Percentiles rank a stretch among this genome's conserved stretches.
Evolutionary conservation across 2,329 filamentous ascomycete genomes (phyloP).

Genomic region (Exophiala sideris): DNA sequence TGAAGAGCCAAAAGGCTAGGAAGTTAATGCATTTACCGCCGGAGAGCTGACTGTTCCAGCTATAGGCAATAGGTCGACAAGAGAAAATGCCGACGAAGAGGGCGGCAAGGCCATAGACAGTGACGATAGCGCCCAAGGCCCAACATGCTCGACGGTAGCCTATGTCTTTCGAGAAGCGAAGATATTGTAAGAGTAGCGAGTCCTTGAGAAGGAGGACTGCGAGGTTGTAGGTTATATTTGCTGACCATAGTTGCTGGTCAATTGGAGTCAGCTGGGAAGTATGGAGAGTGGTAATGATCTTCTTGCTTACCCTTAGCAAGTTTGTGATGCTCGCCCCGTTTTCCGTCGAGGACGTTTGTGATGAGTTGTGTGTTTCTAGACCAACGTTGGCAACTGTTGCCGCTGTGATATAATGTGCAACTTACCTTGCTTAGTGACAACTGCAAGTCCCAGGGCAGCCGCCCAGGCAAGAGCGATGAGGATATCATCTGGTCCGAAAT

Average conservation of each 20-base stretch:
- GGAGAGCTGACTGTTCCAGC: slow-evolving; percentile 8
- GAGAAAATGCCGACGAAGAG: slow-evolving; percentile 16
- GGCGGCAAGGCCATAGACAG: slow-evolving; percentile 9
- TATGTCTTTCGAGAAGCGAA: slow-evolving; percentile 14
- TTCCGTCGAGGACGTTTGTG: too few relatives aligned
- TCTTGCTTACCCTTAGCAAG: too few relatives aligned
- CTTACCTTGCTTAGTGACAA: slow-evolving; percentile 11
- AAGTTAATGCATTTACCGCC: slow-evolving; percentile 30
- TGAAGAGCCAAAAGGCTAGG: slow-evolving; percentile 31
- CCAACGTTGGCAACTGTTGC: neutral
- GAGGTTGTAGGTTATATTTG: slow-evolving; percentile 14
- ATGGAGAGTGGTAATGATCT: too few relatives aligned
- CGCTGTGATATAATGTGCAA: neutral
- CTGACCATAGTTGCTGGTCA: slow-evolving; percentile 9
- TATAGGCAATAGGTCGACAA: slow-evolving; percentile 11
- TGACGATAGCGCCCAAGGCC: slow-evolving; percentile 13
- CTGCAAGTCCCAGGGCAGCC: slow-evolving; percentile 8
- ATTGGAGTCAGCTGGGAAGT: neutral
- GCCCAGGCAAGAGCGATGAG: slow-evolving; percentile 13
- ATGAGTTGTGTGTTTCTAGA: neutral
- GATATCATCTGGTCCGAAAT: slow-evolving; percentile 15
- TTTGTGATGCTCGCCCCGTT: too few relatives aligned
- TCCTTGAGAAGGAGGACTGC: slow-evolving; percentile 15
- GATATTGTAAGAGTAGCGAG: slow-evolving; percentile 15
- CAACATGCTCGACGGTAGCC: slow-evolving; percentile 15